Conservation (phyloP, 495 filamentous ascomycete species). For the Aspergillus diversus region DNA sequence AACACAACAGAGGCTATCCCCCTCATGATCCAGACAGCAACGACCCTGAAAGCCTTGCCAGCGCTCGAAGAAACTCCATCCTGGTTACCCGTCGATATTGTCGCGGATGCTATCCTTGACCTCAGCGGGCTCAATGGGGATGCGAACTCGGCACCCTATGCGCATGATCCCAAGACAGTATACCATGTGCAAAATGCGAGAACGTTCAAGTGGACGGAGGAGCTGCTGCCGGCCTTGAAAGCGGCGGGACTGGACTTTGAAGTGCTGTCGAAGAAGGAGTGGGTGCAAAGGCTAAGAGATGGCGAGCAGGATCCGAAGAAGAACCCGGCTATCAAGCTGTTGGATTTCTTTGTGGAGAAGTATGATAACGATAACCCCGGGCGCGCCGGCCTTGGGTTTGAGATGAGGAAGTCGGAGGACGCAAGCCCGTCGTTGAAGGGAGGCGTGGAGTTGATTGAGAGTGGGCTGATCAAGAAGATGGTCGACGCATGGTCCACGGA, state of each 20-base stretch:
- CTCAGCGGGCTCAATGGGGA: constrained; percentile 27
- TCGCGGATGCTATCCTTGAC: constrained; percentile 32
- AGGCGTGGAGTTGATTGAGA: constrained; percentile 23
- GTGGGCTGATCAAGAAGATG: constrained; percentile 19
- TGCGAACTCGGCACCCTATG: background rate
- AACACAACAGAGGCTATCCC: constrained; percentile 67
- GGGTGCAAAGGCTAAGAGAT: constrained; percentile 51
- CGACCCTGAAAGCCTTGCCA: constrained; percentile 55
- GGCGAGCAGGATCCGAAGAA: constrained; percentile 51
- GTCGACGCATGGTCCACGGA: constrained; percentile 14
- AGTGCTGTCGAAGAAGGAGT: constrained; percentile 46
- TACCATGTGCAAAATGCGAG: constrained; percentile 57
- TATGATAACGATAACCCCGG: constrained; percentile 28
- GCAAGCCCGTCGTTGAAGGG: constrained; percentile 18
- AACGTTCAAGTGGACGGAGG: constrained; percentile 55
- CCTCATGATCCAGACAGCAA: constrained; percentile 58
- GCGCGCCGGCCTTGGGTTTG: constrained; percentile 17
- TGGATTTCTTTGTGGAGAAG: constrained; percentile 54
- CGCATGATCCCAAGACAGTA: constrained; percentile 35
- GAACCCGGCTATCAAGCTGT: constrained; percentile 63
- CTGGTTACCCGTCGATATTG: constrained; percentile 51
- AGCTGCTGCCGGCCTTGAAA: constrained; percentile 55
- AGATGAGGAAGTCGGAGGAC: constrained; percentile 18
- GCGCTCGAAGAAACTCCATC: constrained; percentile 56
- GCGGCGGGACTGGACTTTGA: constrained; percentile 48